A percentile compares a stretch with the other conserved stretches of the same genome.
Conservation (phyloP, 768 basidiomycete genomes). For the Peribolospora kevripleyi region DNA sequence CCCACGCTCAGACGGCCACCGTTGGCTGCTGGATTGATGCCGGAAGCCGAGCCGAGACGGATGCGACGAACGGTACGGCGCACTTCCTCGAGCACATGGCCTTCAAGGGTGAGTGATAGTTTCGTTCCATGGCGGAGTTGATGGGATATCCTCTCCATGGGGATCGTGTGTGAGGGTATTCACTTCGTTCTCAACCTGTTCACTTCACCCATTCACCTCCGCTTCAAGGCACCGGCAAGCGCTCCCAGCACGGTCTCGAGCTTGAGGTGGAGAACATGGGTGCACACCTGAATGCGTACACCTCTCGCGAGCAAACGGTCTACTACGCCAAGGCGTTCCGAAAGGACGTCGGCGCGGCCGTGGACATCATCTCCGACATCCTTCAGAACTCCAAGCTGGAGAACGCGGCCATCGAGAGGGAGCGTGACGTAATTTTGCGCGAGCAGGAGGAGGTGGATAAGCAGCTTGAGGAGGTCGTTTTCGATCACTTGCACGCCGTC, state of each 20-base stretch:
- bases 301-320: slow-evolving; percentile 93
- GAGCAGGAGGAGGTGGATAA: slow-evolving; percentile 99
- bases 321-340: slow-evolving; percentile 98
- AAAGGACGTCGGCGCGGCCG: slow-evolving; percentile 68
- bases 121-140: not conserved
- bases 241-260: slow-evolving; percentile 72
- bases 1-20: slow-evolving; percentile 86
- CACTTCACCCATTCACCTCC: not conserved
- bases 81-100: slow-evolving; percentile 99
- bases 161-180: not conserved
- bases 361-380: slow-evolving; percentile 96
- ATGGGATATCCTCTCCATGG: not conserved
- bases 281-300: slow-evolving; percentile 92
- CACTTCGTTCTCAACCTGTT: not conserved
- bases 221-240: slow-evolving; percentile 45
- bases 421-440: slow-evolving; percentile 82
- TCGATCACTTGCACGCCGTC: slow-evolving; percentile 88
- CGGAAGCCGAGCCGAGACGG: slow-evolving; percentile 85
- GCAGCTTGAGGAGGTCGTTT: slow-evolving; percentile 92
- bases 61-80: slow-evolving; percentile 81
- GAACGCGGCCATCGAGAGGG: slow-evolving; percentile 60
- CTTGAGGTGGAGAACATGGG: slow-evolving; percentile 95
- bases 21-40: slow-evolving; percentile 99
- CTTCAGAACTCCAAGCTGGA: slow-evolving; percentile 93
- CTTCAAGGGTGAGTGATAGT: slow-evolving; percentile 32